Evolutionary conservation across 1,139 yeast genomes (phyloP).

Genomic region (Hyphopichia fennica): DNA sequence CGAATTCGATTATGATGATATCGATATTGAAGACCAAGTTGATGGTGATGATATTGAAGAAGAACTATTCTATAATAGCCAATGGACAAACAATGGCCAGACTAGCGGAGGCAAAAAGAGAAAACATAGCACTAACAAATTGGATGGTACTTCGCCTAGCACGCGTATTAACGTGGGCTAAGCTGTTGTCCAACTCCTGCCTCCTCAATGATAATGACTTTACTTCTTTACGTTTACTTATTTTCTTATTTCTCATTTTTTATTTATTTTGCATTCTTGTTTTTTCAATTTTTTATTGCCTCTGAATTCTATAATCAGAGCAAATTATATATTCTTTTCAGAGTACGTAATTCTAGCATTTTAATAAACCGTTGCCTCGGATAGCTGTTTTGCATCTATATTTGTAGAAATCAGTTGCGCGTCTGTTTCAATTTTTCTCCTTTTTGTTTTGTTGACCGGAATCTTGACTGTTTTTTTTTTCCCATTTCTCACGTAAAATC

Average conservation of each 20-base stretch:
- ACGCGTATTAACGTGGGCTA: neutral
- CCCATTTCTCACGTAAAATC: too few relatives aligned
- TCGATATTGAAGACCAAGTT: constrained; percentile 21
- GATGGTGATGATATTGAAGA: constrained; percentile 27
- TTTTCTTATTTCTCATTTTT: too few relatives aligned
- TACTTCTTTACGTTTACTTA: neutral
- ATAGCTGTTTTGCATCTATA: neutral
- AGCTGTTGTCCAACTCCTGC: neutral
- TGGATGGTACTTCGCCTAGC: neutral
- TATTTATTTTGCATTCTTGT: too few relatives aligned
- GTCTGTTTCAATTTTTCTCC: too few relatives aligned
- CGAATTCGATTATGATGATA: constrained; percentile 25
- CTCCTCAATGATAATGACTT: neutral
- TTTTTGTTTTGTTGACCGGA: neutral
- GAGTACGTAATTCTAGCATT: too few relatives aligned
- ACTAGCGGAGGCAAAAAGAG: neutral
- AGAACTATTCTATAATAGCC: constrained; percentile 18
- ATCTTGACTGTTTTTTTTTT: neutral
- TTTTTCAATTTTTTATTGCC: too few relatives aligned
- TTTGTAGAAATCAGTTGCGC: neutral
- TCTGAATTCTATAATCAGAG: too few relatives aligned
- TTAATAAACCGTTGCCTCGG: too few relatives aligned
- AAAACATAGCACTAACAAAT: constrained; percentile 2
- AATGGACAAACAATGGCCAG: constrained; percentile 15
- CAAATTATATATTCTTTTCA: too few relatives aligned